Percentiles rank a stretch among this genome's conserved stretches.
These are phyloP conservation scores for Taphrina betulina DNA, from an alignment of 1,139 yeast genomes.

Conservation along the genomic window DNA sequence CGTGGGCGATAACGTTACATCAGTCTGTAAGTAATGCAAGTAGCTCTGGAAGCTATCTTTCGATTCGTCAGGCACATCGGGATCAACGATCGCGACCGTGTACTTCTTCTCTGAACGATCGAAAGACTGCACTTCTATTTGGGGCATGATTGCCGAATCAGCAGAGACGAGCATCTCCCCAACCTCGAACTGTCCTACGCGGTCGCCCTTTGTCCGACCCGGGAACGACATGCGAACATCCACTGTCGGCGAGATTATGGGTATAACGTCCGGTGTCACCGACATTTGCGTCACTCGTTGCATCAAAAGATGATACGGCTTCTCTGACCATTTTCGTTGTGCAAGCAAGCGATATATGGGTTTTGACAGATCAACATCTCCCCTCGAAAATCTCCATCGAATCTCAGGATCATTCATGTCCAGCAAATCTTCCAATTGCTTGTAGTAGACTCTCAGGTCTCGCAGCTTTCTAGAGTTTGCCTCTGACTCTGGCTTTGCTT, in stretches of 20 bases:
- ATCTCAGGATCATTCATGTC: conserved; percentile 39
- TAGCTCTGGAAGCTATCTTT: conserved; percentile 69
- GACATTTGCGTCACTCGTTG: conserved; percentile 84
- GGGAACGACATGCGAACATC: conserved; percentile 73
- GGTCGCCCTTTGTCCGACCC: conserved; percentile 66
- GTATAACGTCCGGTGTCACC: conserved; percentile 90
- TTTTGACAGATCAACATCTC: conserved; percentile 58
- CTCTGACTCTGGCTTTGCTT: not conserved
- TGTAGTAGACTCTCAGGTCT: conserved; percentile 27
- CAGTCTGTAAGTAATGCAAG: conserved; percentile 74
- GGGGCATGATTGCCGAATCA: conserved; percentile 72
- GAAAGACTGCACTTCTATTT: conserved; percentile 70
- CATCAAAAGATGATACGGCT: conserved; percentile 69
- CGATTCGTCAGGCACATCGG: conserved; percentile 80
- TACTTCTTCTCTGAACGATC: conserved; percentile 58
- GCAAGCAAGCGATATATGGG: conserved; percentile 77
- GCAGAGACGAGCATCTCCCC: conserved; percentile 61
- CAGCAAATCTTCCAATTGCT: conserved; percentile 34
- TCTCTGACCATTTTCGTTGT: conserved; percentile 67
- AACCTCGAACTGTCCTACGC: conserved; percentile 52
- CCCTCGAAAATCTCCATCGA: conserved; percentile 35
- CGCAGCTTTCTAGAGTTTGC: conserved; percentile 1
- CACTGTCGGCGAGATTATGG: conserved; percentile 80
- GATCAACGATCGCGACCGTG: conserved; percentile 79
- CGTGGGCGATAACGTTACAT: conserved; percentile 58